Evolutionary conservation across 768 basidiomycete species (phyloP).

Genomic region (Tricholoma hemisulphureum): DNA sequence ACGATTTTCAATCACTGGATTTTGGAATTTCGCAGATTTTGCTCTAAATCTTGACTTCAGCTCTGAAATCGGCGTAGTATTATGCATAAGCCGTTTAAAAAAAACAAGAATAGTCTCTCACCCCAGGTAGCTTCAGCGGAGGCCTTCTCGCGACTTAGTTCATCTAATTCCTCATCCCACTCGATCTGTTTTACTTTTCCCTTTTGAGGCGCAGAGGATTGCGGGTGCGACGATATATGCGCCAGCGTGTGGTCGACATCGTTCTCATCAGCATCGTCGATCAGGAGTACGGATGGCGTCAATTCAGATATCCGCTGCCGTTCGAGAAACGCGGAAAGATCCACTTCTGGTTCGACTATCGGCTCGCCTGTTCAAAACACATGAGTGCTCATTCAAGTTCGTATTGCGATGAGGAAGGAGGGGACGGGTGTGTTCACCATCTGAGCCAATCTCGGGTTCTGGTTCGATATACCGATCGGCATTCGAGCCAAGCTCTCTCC

Average conservation of each 20-base stretch:
- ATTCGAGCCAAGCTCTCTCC: constrained; percentile 64
- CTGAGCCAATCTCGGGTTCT: constrained; percentile 66
- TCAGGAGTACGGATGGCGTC: constrained; percentile 20
- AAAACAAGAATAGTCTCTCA: constrained; percentile 25
- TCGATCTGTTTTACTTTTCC: constrained; percentile 62
- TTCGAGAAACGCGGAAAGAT: constrained; percentile 65
- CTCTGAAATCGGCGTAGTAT: constrained; percentile 34
- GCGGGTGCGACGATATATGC: constrained; percentile 42
- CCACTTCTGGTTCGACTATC: constrained; percentile 67
- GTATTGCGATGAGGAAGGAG: not conserved
- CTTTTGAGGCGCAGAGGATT: constrained; percentile 39
- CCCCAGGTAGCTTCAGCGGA: constrained; percentile 77
- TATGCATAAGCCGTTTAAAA: not conserved
- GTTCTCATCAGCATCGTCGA: constrained; percentile 41
- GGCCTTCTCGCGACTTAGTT: constrained; percentile 66
- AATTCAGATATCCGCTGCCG: constrained; percentile 52
- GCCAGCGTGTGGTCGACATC: constrained; percentile 61
- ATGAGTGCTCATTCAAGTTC: not conserved
- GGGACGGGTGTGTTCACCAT: constrained; percentile 54
- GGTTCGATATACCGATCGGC: constrained; percentile 73
- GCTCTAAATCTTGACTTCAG: constrained; percentile 58
- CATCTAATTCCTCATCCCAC: constrained; percentile 68
- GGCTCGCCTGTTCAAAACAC: constrained; percentile 52
- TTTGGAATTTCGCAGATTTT: constrained; percentile 49
- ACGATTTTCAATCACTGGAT: constrained; percentile 28